Evolutionary conservation across 495 filamentous ascomycete species (phyloP).

Genomic region (Letharia columbiana): DNA sequence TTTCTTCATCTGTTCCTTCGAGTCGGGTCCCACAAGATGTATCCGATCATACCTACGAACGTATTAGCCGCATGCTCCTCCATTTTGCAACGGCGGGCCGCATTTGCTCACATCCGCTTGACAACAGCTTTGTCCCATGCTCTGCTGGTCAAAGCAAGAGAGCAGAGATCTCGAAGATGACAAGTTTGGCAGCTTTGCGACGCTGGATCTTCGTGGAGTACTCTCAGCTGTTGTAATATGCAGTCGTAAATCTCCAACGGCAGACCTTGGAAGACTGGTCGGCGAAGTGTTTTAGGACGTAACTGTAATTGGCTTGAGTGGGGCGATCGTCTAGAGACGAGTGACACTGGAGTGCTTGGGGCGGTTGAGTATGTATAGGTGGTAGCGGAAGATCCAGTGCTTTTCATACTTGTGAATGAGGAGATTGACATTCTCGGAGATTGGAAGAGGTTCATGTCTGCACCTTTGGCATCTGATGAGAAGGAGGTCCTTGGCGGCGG

Average conservation of each 20-base stretch:
- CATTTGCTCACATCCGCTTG: conserved; percentile 48
- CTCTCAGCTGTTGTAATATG: conserved; percentile 44
- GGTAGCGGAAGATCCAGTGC: conserved; percentile 10
- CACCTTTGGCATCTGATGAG: conserved; percentile 12
- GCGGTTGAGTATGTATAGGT: conserved; percentile 7
- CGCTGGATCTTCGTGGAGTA: conserved; percentile 36
- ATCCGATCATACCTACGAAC: conserved; percentile 56
- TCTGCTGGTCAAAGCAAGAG: conserved; percentile 56
- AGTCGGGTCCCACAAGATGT: conserved; percentile 61
- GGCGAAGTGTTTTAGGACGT: conserved; percentile 4
- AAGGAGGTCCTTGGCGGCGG: conserved; percentile 16
- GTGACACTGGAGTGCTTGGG: conserved; percentile 9
- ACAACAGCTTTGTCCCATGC: conserved; percentile 61
- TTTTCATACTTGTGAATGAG: conserved; percentile 12
- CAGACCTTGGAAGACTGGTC: conserved; percentile 40
- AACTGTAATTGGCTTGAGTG: conserved; percentile 4
- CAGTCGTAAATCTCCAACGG: conserved; percentile 50
- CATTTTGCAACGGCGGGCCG: background rate
- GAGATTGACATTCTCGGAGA: conserved; percentile 14
- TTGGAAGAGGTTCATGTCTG: background rate
- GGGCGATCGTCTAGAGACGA: conserved; percentile 2
- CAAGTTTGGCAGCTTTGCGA: conserved; percentile 59
- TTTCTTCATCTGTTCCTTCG: conserved; percentile 52
- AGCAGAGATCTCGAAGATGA: conserved; percentile 66
- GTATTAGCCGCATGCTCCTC: conserved; percentile 16